Conservation (phyloP, 2,329 filamentous ascomycete genomes). For the Tympanopsis confertula region DNA sequence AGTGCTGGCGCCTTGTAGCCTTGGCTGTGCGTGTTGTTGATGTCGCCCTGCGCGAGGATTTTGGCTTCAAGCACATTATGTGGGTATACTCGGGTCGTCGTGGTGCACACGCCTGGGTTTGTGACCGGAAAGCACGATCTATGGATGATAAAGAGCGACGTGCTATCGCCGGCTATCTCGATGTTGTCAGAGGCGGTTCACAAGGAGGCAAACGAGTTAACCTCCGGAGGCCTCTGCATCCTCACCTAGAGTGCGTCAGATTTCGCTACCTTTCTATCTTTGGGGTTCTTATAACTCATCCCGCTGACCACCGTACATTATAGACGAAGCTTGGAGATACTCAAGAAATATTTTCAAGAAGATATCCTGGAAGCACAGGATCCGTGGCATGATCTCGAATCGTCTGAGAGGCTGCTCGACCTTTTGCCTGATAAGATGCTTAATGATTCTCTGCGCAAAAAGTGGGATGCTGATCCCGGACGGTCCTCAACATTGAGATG, state of each 20-base stretch:
- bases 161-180: conserved; percentile 79
- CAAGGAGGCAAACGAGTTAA: conserved; percentile 83
- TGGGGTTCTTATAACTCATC: background rate
- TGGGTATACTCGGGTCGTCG: conserved; percentile 97
- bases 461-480: conserved; percentile 77
- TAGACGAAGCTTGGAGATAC: conserved; percentile 71
- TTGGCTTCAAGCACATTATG: conserved; percentile 91
- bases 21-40: conserved; percentile 98
- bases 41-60: conserved; percentile 76
- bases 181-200: conserved; percentile 75
- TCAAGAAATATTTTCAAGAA: conserved; percentile 72
- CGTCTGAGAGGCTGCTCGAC: conserved; percentile 67
- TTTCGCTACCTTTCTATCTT: background rate
- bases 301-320: conserved; percentile 5
- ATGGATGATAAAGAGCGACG: conserved; percentile 79
- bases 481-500: conserved; percentile 74
- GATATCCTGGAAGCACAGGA: conserved; percentile 79
- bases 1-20: conserved; percentile 94
- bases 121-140: conserved; percentile 72
- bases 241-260: conserved; percentile 60
- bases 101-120: conserved; percentile 97
- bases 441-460: conserved; percentile 68
- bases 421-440: conserved; percentile 73
- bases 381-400: conserved; percentile 63
- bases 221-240: conserved; percentile 72